Evolutionary conservation across 352 stramenopile genomes (phyloP).

Genomic region (Phytophthora sansomeana): DNA sequence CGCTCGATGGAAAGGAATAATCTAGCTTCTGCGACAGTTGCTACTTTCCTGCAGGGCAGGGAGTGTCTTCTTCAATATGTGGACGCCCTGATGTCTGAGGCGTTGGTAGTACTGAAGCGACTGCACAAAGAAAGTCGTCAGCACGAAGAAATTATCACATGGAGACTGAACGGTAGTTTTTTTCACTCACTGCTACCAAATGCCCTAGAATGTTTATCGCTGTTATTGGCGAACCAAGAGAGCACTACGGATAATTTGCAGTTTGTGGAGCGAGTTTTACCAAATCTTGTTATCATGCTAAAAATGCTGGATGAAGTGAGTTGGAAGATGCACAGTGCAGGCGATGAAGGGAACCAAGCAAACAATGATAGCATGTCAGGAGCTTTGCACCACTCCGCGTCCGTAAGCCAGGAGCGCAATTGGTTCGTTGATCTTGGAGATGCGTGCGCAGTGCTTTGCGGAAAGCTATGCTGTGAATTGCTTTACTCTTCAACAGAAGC

Average conservation of each 20-base stretch:
- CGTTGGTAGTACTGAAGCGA: conserved; percentile 47
- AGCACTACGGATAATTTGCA: conserved; percentile 15
- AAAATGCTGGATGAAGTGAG: conserved; percentile 72
- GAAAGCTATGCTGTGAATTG: conserved; percentile 48
- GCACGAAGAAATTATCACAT: conserved; percentile 60
- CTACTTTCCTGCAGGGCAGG: conserved; percentile 28
- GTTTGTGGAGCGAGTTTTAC: conserved; percentile 48
- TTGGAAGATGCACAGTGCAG: conserved; percentile 55
- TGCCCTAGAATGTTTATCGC: conserved; percentile 54
- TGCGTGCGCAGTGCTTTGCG: conserved; percentile 53
- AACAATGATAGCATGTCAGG: conserved; percentile 13
- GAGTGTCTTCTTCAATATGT: conserved; percentile 49
- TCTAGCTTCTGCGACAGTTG: background rate
- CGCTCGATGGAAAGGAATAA: background rate
- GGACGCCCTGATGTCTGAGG: conserved; percentile 44
- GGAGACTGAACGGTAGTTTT: conserved; percentile 59
- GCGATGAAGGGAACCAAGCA: conserved; percentile 42
- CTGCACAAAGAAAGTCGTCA: conserved; percentile 64
- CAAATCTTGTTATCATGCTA: conserved; percentile 51
- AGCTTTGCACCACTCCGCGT: background rate
- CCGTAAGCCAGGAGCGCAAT: conserved; percentile 18
- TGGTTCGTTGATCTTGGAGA: conserved; percentile 66
- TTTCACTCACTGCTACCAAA: conserved; percentile 54
- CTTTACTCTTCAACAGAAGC: conserved; percentile 18
- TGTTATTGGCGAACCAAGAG: conserved; percentile 28